Conservation (phyloP, 805 yeast species). For the Lachancea dasiensis region DNA sequence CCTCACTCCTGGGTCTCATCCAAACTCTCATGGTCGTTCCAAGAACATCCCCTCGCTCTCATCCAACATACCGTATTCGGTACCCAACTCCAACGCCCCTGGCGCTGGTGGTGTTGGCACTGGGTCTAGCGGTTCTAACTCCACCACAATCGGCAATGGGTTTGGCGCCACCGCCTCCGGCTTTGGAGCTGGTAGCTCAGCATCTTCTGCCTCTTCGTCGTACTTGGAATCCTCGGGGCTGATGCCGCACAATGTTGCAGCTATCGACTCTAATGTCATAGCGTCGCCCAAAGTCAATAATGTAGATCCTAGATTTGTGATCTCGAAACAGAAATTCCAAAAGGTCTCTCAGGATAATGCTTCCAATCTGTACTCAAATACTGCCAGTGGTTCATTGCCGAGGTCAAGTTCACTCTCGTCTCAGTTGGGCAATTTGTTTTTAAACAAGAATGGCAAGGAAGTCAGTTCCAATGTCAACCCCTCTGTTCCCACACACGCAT, state of each 20-base stretch:
- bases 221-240: conserved; percentile 33
- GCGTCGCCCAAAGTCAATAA: conserved; percentile 64
- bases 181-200: conserved; percentile 22
- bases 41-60: conserved; percentile 41
- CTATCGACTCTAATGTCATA: conserved; percentile 52
- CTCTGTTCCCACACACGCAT: conserved; percentile 8
- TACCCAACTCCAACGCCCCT: conserved; percentile 51
- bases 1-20: background rate
- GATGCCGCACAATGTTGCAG: conserved; percentile 37
- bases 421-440: conserved; percentile 31
- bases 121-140: background rate
- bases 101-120: background rate
- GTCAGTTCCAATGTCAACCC: conserved; percentile 1
- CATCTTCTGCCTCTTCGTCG: conserved; percentile 31
- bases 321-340: conserved; percentile 61
- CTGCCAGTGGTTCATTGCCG: conserved; percentile 18
- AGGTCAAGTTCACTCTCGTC: conserved; percentile 33
- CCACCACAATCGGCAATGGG: background rate
- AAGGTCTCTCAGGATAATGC: conserved; percentile 24
- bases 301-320: conserved; percentile 81
- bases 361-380: conserved; percentile 14
- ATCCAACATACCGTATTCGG: conserved; percentile 61
- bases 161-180: conserved; percentile 1
- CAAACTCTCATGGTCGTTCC: conserved; percentile 2
- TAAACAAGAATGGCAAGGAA: conserved; percentile 26